Evolutionary conservation across 2,329 filamentous ascomycete genomes (phyloP).

Genomic region (Geosmithia flava): DNA sequence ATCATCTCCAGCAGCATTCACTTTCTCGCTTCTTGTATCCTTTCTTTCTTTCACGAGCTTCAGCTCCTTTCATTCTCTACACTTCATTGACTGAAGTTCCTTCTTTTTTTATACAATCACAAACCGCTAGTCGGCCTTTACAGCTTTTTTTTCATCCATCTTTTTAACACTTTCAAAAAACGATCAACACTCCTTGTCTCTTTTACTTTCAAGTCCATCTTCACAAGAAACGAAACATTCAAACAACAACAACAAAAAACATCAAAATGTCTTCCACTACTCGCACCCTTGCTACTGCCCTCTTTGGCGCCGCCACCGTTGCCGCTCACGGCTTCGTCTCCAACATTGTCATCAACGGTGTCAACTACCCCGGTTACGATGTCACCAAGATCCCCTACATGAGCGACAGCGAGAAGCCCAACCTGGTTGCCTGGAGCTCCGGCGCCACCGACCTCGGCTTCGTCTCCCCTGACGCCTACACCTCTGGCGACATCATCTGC

Average conservation of each 20-base stretch:
- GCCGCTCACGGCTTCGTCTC: constrained; percentile 15
- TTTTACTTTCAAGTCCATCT: background rate
- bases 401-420: constrained; percentile 1
- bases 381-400: constrained; percentile 8
- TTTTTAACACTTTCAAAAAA: constrained; percentile 7
- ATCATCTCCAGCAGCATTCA: constrained; percentile 7
- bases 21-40: constrained; percentile 4
- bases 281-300: constrained; percentile 12
- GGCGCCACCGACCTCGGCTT: constrained; percentile 30
- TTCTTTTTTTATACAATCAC: constrained; percentile 4
- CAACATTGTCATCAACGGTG: constrained; percentile 12
- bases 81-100: constrained; percentile 19
- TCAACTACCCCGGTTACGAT: constrained; percentile 10
- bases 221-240: background rate
- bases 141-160: constrained; percentile 1
- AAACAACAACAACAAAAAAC: background rate
- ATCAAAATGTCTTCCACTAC: constrained; percentile 15
- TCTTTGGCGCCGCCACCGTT: constrained; percentile 12
- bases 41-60: constrained; percentile 4
- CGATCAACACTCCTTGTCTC: background rate
- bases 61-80: constrained; percentile 11
- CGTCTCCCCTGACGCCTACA: constrained; percentile 25
- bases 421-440: constrained; percentile 5
- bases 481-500: constrained; percentile 28
- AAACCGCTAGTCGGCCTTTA: constrained; percentile 2